These are phyloP conservation scores for Phoma sp. DNA, from an alignment of 2,329 filamentous ascomycete genomes.

Conservation along the genomic window DNA sequence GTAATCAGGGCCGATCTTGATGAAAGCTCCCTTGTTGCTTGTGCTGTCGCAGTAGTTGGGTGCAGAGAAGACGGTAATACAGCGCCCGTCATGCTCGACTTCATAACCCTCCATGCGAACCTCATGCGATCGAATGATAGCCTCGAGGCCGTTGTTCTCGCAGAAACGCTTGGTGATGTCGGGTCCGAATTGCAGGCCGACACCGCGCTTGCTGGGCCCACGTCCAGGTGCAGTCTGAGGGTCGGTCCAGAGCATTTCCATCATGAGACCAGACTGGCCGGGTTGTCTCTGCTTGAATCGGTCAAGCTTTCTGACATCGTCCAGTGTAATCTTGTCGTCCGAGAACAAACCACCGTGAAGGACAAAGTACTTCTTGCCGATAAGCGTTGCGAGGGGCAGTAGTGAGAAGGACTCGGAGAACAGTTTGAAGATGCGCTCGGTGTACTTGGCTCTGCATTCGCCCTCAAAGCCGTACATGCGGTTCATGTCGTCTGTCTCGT, in stretches of 20 bases:
- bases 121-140: conserved; percentile 96
- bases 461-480: conserved; percentile 97
- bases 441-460: conserved; percentile 98
- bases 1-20: conserved; percentile 91
- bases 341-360: conserved; percentile 96
- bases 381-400: conserved; percentile 86
- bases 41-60: conserved; percentile 98
- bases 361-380: conserved; percentile 88
- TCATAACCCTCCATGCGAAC: conserved; percentile 99
- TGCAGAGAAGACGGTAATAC: conserved; percentile 98
- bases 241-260: conserved; percentile 99
- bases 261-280: conserved; percentile 94
- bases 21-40: conserved; percentile 97
- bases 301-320: conserved; percentile 93
- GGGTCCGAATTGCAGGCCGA: conserved; percentile 94
- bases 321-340: conserved; percentile 87
- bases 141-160: conserved; percentile 91
- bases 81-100: conserved; percentile 92
- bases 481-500: conserved; percentile 99
- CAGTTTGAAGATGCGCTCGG: conserved; percentile 91
- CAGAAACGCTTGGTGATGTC: conserved; percentile 97
- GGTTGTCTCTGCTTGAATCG: conserved; percentile 90
- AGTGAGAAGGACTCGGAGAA: conserved; percentile 99
- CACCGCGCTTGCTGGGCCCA: conserved; percentile 93
- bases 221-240: conserved; percentile 85